Evolutionary conservation across 345 rosid species (phyloP), one percentile per base, ranked within the genome.

Genomic region (Lepidium africanum): DNA sequence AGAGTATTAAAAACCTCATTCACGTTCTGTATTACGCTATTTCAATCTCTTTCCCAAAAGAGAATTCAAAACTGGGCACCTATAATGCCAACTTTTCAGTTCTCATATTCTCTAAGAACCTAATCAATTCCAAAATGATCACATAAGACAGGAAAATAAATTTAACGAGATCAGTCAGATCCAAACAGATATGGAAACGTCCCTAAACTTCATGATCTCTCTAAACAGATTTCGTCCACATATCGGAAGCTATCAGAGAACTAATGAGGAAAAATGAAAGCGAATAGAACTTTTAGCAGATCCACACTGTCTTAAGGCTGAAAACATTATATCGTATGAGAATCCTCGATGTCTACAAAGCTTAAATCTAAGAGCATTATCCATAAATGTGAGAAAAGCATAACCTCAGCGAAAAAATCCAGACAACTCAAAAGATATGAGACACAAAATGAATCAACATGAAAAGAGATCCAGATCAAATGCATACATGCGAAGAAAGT

Each of bases 401-500:
- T 61, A 35, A 41, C 43, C 30, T 51, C 30, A 56, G 55, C 21
- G 13, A 10, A 63, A 54, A 11, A 30, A 25, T 56, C 30, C 2
- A 3, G 2, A 17, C 15, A 21, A 35, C 9, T 53, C 50, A 15
- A 1, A 21, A 21, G 23, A 21, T 21, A 21, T 21, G 23, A 21
- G 2, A 21, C 23, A 21, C 23, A 21, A 0, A 23, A 40, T 23
- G 52, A 36, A 21, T 40, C 51, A 51, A 43, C 8, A 41, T 33
- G 17, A 56, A 38, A 10, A 48, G 15, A 73, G 72, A 65, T 73
- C 54, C 46, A 73, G 70, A 53, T 66, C 62, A 40, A 30, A 33
- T 25, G 17, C 67, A 10, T 73, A 73, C 67, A 67, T 59, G 27
- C 55, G 68, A 41, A 48, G 71, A 64, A 65, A 39, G 27, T 21